These are phyloP conservation scores for Linum usitatissimum DNA, from an alignment of 345 rosid species.

Conservation along the genomic window DNA sequence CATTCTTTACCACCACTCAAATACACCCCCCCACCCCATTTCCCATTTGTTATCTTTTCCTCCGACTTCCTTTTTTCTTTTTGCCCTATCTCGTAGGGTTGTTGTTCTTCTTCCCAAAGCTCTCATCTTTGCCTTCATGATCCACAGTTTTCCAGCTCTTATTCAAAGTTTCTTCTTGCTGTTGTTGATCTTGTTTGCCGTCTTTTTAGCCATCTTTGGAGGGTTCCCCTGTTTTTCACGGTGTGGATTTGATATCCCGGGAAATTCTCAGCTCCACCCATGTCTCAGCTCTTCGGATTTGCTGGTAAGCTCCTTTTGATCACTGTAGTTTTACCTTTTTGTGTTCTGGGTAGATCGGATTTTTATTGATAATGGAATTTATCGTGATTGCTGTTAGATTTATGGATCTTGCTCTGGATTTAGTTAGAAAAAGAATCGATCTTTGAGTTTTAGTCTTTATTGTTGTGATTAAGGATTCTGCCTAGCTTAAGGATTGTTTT, in stretches of 20 bases:
- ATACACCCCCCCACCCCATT: neutral
- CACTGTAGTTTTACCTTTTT: neutral
- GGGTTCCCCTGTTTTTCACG: conserved; percentile 42
- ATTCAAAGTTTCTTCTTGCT: conserved; percentile 9
- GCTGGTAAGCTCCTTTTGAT: conserved; percentile 37
- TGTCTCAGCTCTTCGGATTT: conserved; percentile 67
- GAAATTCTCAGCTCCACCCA: conserved; percentile 41
- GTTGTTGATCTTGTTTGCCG: conserved; percentile 8
- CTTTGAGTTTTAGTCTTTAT: too few relatives aligned
- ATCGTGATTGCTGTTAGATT: neutral
- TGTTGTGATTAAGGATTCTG: too few relatives aligned
- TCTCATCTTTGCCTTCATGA: conserved; percentile 34
- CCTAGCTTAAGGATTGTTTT: neutral
- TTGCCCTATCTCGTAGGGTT: conserved; percentile 93
- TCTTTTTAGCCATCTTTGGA: conserved; percentile 75
- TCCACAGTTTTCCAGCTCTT: conserved; percentile 15
- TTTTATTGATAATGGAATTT: neutral
- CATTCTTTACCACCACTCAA: neutral
- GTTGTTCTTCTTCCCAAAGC: conserved; percentile 16
- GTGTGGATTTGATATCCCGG: conserved; percentile 31
- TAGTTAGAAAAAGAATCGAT: too few relatives aligned
- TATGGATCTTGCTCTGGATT: too few relatives aligned
- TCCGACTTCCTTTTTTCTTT: conserved; percentile 18
- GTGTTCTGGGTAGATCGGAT: neutral
- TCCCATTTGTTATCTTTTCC: neutral